Percentiles rank a stretch among this genome's conserved stretches.
Evolutionary conservation across 2,329 filamentous ascomycete genomes (phyloP).

Genomic region (Diaporthe citrichinensis): DNA sequence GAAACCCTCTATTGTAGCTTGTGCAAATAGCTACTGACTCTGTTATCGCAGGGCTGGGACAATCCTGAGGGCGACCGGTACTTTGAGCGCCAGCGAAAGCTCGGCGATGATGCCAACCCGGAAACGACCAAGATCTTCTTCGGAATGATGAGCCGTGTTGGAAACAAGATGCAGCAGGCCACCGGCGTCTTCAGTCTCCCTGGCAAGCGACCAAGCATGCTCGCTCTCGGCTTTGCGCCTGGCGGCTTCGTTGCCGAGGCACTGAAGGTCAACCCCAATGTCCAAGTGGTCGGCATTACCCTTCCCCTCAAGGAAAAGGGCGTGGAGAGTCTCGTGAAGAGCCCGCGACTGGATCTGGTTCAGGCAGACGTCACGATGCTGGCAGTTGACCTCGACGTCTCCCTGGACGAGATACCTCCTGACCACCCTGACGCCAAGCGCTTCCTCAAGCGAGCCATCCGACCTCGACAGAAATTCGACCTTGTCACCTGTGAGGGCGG

Average conservation of each 20-base stretch:
- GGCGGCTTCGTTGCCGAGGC: conserved; percentile 63
- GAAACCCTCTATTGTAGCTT: too few species aligned
- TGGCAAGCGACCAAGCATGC: conserved; percentile 49
- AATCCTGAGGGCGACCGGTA: conserved; percentile 57
- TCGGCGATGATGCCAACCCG: conserved; percentile 52
- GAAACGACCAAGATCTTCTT: conserved; percentile 52
- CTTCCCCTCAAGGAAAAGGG: conserved; percentile 27
- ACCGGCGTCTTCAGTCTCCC: conserved; percentile 51
- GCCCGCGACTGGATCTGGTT: conserved; percentile 7
- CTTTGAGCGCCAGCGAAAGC: conserved; percentile 57
- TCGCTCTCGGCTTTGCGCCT: conserved; percentile 71
- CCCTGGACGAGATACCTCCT: conserved; percentile 48
- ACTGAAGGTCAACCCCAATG: conserved; percentile 52
- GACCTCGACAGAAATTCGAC: conserved; percentile 61
- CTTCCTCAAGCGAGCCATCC: conserved; percentile 45
- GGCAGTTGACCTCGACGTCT: conserved; percentile 59
- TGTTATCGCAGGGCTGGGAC: conserved; percentile 57
- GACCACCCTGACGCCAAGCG: conserved; percentile 50
- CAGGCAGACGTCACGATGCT: conserved; percentile 65
- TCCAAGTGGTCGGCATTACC: conserved; percentile 47
- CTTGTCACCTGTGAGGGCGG: conserved; percentile 64
- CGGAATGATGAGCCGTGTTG: conserved; percentile 60
- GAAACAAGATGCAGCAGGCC: conserved; percentile 54
- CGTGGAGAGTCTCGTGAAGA: conserved; percentile 33
- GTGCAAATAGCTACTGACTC: background rate